Conservation (phyloP, 2,329 filamentous ascomycete genomes). For the Knufia petricola region DNA sequence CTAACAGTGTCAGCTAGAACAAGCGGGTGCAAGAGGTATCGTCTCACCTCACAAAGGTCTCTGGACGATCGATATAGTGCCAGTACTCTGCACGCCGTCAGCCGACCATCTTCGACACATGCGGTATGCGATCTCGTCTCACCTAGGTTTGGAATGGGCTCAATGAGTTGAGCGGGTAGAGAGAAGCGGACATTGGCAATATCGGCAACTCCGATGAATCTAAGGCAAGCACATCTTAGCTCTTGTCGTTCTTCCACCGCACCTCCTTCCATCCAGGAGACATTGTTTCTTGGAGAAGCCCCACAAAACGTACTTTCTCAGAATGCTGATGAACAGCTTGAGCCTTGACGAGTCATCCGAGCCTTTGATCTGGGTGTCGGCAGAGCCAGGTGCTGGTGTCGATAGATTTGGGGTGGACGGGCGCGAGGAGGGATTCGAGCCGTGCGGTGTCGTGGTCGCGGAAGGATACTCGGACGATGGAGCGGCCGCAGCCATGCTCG, state of each 20-base stretch:
- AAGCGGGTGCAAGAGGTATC: slow-evolving; percentile 12
- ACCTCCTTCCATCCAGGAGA: not conserved
- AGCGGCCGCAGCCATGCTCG: slow-evolving; percentile 9
- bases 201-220: slow-evolving; percentile 92
- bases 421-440: slow-evolving; percentile 11
- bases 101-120: not conserved
- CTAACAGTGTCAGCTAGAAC: slow-evolving; percentile 37
- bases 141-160: slow-evolving; percentile 87
- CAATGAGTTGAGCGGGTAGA: slow-evolving; percentile 84
- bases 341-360: slow-evolving; percentile 79
- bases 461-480: slow-evolving; percentile 2
- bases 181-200: slow-evolving; percentile 95
- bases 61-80: slow-evolving; percentile 93
- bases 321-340: slow-evolving; percentile 74
- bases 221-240: slow-evolving; percentile 31
- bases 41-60: slow-evolving; percentile 63
- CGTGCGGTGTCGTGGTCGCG: not conserved
- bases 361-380: slow-evolving; percentile 41
- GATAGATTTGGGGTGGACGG: slow-evolving; percentile 18
- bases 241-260: slow-evolving; percentile 1
- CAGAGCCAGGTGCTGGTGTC: slow-evolving; percentile 27
- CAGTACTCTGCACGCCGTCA: slow-evolving; percentile 64
- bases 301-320: slow-evolving; percentile 62
- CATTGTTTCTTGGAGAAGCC: not conserved
- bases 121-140: slow-evolving; percentile 22